Base-by-base conservation (phyloP, 495 filamentous ascomycete genomes). In the Hyaloscypha variabilis region DNA sequence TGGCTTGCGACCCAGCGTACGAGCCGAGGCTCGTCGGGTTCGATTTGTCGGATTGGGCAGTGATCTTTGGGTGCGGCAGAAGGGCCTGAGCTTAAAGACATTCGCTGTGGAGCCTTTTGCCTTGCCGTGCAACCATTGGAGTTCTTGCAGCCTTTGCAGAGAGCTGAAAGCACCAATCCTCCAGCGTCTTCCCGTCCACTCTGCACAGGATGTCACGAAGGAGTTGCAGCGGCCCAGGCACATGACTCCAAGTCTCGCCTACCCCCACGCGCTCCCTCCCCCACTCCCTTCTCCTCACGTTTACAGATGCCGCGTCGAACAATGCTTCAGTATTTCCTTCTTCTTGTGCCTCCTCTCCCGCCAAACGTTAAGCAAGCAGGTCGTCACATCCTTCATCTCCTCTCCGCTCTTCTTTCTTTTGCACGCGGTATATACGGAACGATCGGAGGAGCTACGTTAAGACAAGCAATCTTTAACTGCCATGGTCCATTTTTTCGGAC, bases 381-480 rank as follows among this genome's bases (percentile, higher is more conserved):
- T 46, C 39, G 39, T 46, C 39, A 46, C 39, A 46, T 17, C 39
- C 39, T 46, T 46, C 39, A 46, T 46, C 39, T 46, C 39, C 39
- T 46, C 39, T 19, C 39, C 6, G 39, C 6, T 46, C 39, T 17
- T 23, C 21, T 54, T 54, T 54, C 51, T 54, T 54, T 54, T 54
- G 51, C 51, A 24, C 19, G 51, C 8, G 6, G 26, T 25, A 54
- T n/a, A n/a, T n/a, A n/a, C n/a, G n/a, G n/a, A n/a, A n/a, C n/a
- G n/a, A n/a, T 3, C 19, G 49, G 8, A 8, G 49, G 6, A 21
- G 10, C 19, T n/a, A 2, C 49, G 3, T 52, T 52, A 5, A 52
- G 49, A 52, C 49, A 52, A 52, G 49, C 49, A 52, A 52, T 52
- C 49, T 52, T 52, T 19, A 52, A 52, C 1, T 34, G 13, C 8